Conservation (phyloP, 176 grass and related monocot species). For the Oryza officinalis region DNA sequence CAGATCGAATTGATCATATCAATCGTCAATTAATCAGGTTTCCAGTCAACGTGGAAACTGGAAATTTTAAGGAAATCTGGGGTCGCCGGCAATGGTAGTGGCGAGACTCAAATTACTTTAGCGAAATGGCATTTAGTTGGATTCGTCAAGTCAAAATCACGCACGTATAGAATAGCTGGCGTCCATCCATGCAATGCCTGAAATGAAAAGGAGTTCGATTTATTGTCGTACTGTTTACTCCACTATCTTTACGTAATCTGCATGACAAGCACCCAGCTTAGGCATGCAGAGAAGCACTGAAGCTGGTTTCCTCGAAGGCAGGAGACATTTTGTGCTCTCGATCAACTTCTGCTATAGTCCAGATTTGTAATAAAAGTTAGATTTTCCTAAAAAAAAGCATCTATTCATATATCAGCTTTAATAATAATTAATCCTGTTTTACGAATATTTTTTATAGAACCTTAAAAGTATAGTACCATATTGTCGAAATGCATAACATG, state of each 20-base stretch:
- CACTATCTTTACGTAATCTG: neutral
- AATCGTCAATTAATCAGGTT: neutral
- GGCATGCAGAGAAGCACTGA: no score
- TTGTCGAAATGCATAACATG: no score
- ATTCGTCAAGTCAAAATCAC: constrained; percentile 19
- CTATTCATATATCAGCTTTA: no score
- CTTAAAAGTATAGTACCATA: no score
- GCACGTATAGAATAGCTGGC: neutral
- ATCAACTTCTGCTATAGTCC: no score
- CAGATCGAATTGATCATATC: neutral
- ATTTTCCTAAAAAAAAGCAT: no score
- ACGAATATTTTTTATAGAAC: no score
- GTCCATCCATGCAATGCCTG: neutral
- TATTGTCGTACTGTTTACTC: neutral
- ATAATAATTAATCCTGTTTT: no score
- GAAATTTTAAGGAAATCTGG: constrained; percentile 10
- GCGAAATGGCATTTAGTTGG: neutral
- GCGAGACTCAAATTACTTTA: neutral
- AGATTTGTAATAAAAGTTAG: no score
- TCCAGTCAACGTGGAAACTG: neutral
- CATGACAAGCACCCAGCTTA: neutral
- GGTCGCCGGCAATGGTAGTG: neutral
- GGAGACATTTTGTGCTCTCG: neutral
- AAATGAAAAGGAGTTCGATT: neutral
- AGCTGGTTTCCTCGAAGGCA: neutral